Conservation (phyloP, 306 rosid species). For the Trifolium dubium region DNA sequence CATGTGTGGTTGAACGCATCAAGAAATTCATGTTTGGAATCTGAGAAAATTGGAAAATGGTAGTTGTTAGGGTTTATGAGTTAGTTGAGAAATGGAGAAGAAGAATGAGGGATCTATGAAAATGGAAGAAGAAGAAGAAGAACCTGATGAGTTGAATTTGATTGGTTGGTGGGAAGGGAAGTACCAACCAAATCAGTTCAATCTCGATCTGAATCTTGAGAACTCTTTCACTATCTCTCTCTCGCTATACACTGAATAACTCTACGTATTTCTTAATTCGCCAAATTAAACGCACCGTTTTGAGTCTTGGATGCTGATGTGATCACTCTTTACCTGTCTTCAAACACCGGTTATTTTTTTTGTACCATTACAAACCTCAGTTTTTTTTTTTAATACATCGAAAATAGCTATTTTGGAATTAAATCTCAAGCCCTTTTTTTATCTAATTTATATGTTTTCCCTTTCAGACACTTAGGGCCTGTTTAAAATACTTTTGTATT, state of each 20-base stretch:
- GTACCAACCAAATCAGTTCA: constrained; percentile 21
- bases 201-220: constrained; percentile 42
- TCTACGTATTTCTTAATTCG: constrained; percentile 1
- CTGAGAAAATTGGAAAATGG: constrained; percentile 41
- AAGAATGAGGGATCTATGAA: constrained; percentile 3
- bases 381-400: too few relatives aligned
- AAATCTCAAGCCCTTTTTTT: too few relatives aligned
- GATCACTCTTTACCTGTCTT: too few relatives aligned
- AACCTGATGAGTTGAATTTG: background rate
- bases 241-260: background rate
- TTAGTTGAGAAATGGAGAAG: background rate
- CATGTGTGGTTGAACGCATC: constrained; percentile 60
- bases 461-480: too few relatives aligned
- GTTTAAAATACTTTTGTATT: too few relatives aligned
- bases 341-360: too few relatives aligned
- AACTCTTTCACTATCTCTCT: background rate
- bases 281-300: constrained; percentile 35
- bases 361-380: too few relatives aligned
- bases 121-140: background rate
- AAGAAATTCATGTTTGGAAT: constrained; percentile 68
- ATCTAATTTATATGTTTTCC: too few relatives aligned
- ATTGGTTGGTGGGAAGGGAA: background rate
- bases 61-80: constrained; percentile 7
- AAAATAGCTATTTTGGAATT: too few relatives aligned
- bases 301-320: too few relatives aligned